phyloP scores from a whole-genome alignment of 108 stramenopile genomes.

The Conticribra guillardii region DNA sequence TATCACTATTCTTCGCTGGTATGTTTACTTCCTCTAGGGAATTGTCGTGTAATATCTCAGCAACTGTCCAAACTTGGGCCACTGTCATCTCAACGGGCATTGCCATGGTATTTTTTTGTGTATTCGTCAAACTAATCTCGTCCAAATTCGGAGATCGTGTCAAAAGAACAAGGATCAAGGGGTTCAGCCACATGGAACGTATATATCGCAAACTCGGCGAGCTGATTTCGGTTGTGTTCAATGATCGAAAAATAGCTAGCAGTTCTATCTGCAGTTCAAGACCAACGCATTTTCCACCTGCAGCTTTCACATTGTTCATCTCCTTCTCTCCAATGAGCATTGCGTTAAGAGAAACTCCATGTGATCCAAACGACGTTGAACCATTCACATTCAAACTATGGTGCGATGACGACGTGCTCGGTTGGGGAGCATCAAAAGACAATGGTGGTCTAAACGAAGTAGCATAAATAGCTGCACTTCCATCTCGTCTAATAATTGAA shows the following conservation, averaged over 20 bases:
- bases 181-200: slow-evolving; percentile 43
- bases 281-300: too few relatives aligned
- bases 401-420: not conserved
- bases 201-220: slow-evolving; percentile 20
- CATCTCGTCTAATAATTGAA: slow-evolving; percentile 29
- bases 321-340: too few relatives aligned
- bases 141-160: slow-evolving; percentile 40
- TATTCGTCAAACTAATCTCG: slow-evolving; percentile 6
- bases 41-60: slow-evolving; percentile 4
- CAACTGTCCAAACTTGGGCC: slow-evolving; percentile 45
- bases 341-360: too few relatives aligned
- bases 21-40: not conserved
- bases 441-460: slow-evolving; percentile 16
- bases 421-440: not conserved
- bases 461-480: slow-evolving; percentile 30
- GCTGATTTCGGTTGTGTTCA: not conserved
- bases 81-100: slow-evolving; percentile 21
- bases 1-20: not conserved
- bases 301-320: too few relatives aligned
- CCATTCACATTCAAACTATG: too few relatives aligned
- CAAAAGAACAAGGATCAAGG: slow-evolving; percentile 24
- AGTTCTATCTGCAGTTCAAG: slow-evolving; percentile 12
- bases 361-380: too few relatives aligned
- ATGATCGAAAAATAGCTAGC: not conserved
- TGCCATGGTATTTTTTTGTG: not conserved